Evolutionary conservation across 257 asterid genomes (phyloP).

Genomic region (Euphrasia confusa): DNA sequence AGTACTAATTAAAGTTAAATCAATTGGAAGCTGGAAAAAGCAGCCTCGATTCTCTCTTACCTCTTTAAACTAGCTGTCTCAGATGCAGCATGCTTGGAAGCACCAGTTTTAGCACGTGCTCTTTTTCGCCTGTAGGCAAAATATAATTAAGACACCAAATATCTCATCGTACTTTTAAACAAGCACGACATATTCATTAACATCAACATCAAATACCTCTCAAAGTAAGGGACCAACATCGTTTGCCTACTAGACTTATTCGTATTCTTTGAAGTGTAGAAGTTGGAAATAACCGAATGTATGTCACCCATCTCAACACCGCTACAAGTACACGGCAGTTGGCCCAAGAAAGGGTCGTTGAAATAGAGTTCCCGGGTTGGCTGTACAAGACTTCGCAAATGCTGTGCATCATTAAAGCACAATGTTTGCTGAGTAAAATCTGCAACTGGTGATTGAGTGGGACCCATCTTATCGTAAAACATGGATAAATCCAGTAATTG

Average conservation of each 20-base stretch:
- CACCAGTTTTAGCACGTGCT: constrained; percentile 25
- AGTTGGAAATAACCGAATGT: constrained; percentile 43
- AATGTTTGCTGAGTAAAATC: constrained; percentile 34
- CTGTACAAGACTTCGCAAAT: constrained; percentile 43
- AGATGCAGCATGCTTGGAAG: constrained; percentile 42
- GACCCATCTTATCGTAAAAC: constrained; percentile 44
- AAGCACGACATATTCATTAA: no score
- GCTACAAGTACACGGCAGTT: constrained; percentile 25
- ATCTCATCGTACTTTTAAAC: no score
- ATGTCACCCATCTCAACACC: constrained; percentile 44
- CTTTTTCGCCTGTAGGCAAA: constrained; percentile 48
- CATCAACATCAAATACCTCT: constrained; percentile 45
- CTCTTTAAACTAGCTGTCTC: constrained; percentile 36
- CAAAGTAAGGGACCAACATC: constrained; percentile 85
- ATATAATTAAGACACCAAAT: neutral
- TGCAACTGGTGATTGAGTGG: constrained; percentile 26
- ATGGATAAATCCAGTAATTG: constrained; percentile 34
- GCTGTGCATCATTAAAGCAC: constrained; percentile 29
- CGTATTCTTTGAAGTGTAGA: constrained; percentile 36
- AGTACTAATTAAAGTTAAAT: neutral
- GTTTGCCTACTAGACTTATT: constrained; percentile 49
- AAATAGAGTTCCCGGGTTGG: constrained; percentile 46
- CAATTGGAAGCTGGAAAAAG: neutral
- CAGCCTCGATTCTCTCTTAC: constrained; percentile 26
- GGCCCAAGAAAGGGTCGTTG: constrained; percentile 41